phyloP scores from a whole-genome alignment of 2,329 filamentous ascomycete genomes.

The Colletotrichum abscissum region DNA sequence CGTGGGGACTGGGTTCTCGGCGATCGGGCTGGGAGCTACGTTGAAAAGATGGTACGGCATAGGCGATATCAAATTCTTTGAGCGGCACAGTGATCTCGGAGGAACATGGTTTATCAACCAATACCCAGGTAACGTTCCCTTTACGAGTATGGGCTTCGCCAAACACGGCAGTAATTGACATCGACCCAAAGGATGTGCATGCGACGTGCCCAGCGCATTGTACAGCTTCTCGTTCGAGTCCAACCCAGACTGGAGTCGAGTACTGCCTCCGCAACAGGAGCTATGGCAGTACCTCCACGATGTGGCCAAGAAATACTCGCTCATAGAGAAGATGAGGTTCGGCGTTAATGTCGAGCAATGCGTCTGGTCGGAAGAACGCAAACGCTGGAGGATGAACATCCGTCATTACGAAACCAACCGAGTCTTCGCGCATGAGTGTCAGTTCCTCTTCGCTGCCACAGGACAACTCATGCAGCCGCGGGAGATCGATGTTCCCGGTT shows the following conservation, averaged over 20 bases:
- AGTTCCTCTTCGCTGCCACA: slow-evolving; percentile 51
- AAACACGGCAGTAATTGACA: background rate
- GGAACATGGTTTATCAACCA: slow-evolving; percentile 74
- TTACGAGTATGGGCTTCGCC: too few relatives aligned
- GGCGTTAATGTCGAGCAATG: slow-evolving; percentile 49
- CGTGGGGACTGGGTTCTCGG: slow-evolving; percentile 72
- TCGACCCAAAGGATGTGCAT: slow-evolving; percentile 51
- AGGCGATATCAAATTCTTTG: slow-evolving; percentile 70
- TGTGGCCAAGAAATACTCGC: slow-evolving; percentile 59
- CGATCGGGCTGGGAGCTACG: slow-evolving; percentile 69
- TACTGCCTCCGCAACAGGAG: slow-evolving; percentile 66
- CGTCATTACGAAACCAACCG: slow-evolving; percentile 39
- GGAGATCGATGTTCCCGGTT: slow-evolving; percentile 57
- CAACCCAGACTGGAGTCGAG: slow-evolving; percentile 69
- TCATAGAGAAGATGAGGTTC: slow-evolving; percentile 52
- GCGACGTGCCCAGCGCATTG: slow-evolving; percentile 68
- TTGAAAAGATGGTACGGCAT: slow-evolving; percentile 68
- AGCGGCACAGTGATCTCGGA: slow-evolving; percentile 66
- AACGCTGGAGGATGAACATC: slow-evolving; percentile 48
- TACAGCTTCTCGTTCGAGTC: slow-evolving; percentile 72
- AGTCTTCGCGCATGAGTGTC: slow-evolving; percentile 49
- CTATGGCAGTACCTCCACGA: slow-evolving; percentile 66
- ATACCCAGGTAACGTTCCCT: slow-evolving; percentile 60
- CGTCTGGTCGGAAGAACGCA: slow-evolving; percentile 50
- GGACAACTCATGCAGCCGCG: slow-evolving; percentile 49